Evolutionary conservation across 2,329 filamentous ascomycete species (phyloP).

Genomic region (Colletotrichum sansevieriae): DNA sequence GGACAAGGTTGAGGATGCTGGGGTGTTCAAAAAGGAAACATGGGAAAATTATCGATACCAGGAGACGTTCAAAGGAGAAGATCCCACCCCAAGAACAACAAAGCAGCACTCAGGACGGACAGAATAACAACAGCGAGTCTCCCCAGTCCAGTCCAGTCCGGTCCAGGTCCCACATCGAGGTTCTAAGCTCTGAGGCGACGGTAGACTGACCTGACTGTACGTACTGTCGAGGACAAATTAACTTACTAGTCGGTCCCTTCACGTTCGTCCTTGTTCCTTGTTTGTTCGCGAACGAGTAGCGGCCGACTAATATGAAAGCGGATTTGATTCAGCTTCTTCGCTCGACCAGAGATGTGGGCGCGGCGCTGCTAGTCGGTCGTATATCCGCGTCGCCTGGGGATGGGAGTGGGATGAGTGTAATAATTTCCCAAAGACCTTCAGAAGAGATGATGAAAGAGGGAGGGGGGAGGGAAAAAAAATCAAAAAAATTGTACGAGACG

Average conservation of each 20-base stretch:
- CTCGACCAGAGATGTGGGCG: not conserved
- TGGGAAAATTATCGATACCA: too few species aligned
- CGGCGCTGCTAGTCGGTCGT: not conserved
- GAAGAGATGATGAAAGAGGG: not conserved
- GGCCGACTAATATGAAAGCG: conserved; percentile 18
- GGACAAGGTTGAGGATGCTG: too few species aligned
- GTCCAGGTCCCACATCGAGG: too few species aligned
- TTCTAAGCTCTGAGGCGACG: too few species aligned
- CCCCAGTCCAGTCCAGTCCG: too few species aligned
- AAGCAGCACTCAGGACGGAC: too few species aligned
- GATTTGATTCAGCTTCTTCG: not conserved
- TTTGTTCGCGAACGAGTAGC: conserved; percentile 11
- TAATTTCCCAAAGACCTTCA: not conserved
- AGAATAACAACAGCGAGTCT: too few species aligned
- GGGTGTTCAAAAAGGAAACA: too few species aligned
- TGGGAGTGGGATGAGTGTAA: not conserved
- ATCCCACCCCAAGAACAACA: too few species aligned
- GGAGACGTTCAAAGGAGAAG: too few species aligned
- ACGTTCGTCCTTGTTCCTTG: not conserved
- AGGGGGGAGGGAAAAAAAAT: not conserved
- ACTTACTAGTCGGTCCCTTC: not conserved
- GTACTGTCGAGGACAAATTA: too few species aligned
- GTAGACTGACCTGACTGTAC: too few species aligned
- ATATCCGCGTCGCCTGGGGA: not conserved
- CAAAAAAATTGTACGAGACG: not conserved